These are phyloP conservation scores for Botrytis paeoniae DNA, from an alignment of 2,329 filamentous ascomycete genomes.

Conservation along the genomic window DNA sequence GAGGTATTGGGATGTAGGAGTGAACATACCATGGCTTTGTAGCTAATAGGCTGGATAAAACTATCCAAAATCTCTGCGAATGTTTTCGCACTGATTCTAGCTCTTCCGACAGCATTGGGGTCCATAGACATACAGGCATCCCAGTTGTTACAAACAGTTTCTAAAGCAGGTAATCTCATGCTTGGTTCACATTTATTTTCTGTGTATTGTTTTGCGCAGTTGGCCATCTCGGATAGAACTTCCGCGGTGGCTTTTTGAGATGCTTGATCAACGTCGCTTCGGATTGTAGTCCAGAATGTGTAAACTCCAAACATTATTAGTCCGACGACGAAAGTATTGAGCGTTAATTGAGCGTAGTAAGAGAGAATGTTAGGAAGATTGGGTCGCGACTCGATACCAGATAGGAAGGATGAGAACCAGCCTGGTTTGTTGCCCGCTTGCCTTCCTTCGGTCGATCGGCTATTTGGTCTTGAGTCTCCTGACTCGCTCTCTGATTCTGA, in stretches of 20 bases:
- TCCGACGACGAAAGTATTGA: conserved; percentile 48
- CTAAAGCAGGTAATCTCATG: conserved; percentile 68
- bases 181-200: conserved; percentile 71
- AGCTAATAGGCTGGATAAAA: conserved; percentile 86
- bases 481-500: conserved; percentile 40
- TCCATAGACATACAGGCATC: conserved; percentile 84
- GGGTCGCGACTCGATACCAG: conserved; percentile 62
- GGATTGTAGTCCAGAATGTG: conserved; percentile 35
- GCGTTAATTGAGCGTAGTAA: conserved; percentile 60
- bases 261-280: conserved; percentile 46
- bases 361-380: conserved; percentile 63
- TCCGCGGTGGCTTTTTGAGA: conserved; percentile 58
- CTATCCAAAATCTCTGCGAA: conserved; percentile 92
- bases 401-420: conserved; percentile 52
- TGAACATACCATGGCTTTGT: conserved; percentile 67
- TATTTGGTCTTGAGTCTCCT: conserved; percentile 36
- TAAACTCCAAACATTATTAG: conserved; percentile 41
- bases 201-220: conserved; percentile 73
- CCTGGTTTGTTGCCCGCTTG: conserved; percentile 28
- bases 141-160: conserved; percentile 74
- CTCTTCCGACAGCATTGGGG: conserved; percentile 70
- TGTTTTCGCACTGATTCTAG: conserved; percentile 79
- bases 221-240: conserved; percentile 72
- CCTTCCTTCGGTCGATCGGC: conserved; percentile 37
- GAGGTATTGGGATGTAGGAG: neutral